phyloP scores from a whole-genome alignment of 805 yeast species.

The Metschnikowia orientalis region DNA sequence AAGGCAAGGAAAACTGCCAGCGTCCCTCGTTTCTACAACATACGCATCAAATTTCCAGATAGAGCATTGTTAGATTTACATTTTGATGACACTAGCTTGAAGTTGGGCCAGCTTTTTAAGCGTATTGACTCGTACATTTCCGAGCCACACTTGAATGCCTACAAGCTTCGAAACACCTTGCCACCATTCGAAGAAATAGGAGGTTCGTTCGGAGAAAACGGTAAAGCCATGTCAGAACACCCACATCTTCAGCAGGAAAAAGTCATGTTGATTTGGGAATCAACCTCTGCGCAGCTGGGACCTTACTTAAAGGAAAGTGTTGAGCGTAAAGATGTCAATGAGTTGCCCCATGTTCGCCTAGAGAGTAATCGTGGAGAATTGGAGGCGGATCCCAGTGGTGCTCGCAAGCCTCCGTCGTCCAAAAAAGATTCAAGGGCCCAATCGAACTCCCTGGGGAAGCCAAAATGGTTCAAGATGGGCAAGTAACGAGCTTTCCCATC shows the following conservation, averaged over 20 bases:
- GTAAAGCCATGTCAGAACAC: constrained; percentile 22
- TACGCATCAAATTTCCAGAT: constrained; percentile 39
- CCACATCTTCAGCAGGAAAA: constrained; percentile 30
- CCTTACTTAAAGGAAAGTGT: constrained; percentile 25
- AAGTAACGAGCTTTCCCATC: background rate
- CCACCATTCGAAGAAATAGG: constrained; percentile 36
- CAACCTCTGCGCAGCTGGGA: constrained; percentile 20
- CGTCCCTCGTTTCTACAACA: constrained; percentile 25
- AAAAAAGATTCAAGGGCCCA: constrained; percentile 1
- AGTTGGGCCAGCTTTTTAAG: constrained; percentile 35
- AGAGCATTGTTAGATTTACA: constrained; percentile 32
- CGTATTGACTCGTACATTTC: constrained; percentile 31
- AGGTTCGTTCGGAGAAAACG: constrained; percentile 27
- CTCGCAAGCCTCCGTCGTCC: constrained; percentile 1
- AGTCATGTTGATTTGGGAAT: constrained; percentile 36
- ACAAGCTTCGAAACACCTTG: constrained; percentile 30
- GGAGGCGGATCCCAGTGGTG: constrained; percentile 23
- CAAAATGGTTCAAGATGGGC: constrained; percentile 17
- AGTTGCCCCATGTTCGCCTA: constrained; percentile 34
- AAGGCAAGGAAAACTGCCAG: constrained; percentile 12
- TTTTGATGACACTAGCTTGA: constrained; percentile 24
- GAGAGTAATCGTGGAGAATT: constrained; percentile 30
- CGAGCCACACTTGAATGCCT: constrained; percentile 26
- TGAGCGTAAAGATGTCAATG: constrained; percentile 21
- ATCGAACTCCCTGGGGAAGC: constrained; percentile 11